Evolutionary conservation across 2,329 filamentous ascomycete species (phyloP), one percentile per base, ranked within the genome.

Genomic region (Diaporthe caulivora): DNA sequence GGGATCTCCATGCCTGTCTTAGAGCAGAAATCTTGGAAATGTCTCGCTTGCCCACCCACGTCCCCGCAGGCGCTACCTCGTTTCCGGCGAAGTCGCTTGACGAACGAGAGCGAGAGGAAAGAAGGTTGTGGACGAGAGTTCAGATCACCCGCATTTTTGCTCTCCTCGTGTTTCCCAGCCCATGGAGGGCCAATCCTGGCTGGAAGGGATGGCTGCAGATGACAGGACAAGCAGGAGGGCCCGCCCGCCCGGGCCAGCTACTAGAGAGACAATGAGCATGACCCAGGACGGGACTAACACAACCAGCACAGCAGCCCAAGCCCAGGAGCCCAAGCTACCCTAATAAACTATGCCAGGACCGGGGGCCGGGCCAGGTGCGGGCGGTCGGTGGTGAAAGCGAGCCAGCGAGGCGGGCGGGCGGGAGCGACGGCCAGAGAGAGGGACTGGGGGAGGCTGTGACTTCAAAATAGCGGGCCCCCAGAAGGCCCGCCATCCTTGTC

Each of bases 1-100:
- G 67, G 65, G 65, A 51, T 51, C 68, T 60, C 71, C 68, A 74
- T 74, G 68, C 72, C 60, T 72, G 71, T 70, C 64, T 72, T 65
- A 44, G 60, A 65, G 24, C 64, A 51, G 53, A 62, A 47, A 68
- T 49, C 62, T 70, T 65, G 60, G 54, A 49, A 53, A 55, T 74
- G 72, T 74, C 72, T 74, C 65, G 70, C 47, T 57, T 70, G 70
- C 29, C 54, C 62, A 55, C 54, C 17, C 62, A 44, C 67, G 51
- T 71, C 53, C 60, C 72, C 60, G 62, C 60, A 64, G 44, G 54
- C 72, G 42, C 62, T 69, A 72, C 34, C n/a, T 51, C 69, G 53
- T 60, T 74, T 72, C 60, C 69, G 58, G 62, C 34, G 42, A 42
- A 42, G 51, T 70, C 54, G 54, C 67, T 70, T 47, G 40, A 55